A percentile compares a stretch with the other conserved stretches of the same genome.
phyloP scores from a whole-genome alignment of 2,329 filamentous ascomycete genomes.

The Acephala macrosclerotiorum region DNA sequence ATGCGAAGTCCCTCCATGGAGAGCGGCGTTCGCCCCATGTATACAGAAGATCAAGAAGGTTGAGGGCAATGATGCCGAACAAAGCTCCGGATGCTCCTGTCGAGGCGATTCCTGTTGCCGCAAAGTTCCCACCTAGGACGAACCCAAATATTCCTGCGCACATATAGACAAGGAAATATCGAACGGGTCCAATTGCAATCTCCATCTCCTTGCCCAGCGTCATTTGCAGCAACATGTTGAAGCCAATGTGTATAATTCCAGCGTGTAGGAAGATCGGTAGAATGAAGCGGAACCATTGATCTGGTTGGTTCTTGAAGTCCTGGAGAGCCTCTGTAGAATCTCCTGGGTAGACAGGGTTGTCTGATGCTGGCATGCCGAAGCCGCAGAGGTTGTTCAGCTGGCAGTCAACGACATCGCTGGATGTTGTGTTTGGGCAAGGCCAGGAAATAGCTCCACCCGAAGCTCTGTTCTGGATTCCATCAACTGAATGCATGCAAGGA shows the following conservation, averaged over 20 bases:
- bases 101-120: constrained; percentile 80
- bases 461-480: constrained; percentile 64
- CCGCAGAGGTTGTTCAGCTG: constrained; percentile 83
- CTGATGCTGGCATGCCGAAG: constrained; percentile 60
- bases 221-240: constrained; percentile 92
- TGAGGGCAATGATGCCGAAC: constrained; percentile 91
- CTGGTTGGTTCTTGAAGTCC: constrained; percentile 61
- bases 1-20: constrained; percentile 85
- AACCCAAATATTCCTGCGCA: constrained; percentile 94
- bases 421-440: constrained; percentile 84
- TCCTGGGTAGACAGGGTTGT: constrained; percentile 48
- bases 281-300: constrained; percentile 98
- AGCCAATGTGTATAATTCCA: constrained; percentile 91
- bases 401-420: constrained; percentile 66
- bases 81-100: constrained; percentile 89
- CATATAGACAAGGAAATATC: constrained; percentile 90
- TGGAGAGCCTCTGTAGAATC: constrained; percentile 46
- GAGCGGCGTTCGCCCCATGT: constrained; percentile 83
- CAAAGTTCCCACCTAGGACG: constrained; percentile 93
- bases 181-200: constrained; percentile 83
- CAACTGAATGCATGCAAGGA: constrained; percentile 91
- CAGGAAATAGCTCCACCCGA: constrained; percentile 58
- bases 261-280: constrained; percentile 94
- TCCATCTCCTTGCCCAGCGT: constrained; percentile 95
- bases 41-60: constrained; percentile 88